Base-by-base conservation (phyloP, 495 filamentous ascomycete genomes). In the Penicillium nucicola region DNA sequence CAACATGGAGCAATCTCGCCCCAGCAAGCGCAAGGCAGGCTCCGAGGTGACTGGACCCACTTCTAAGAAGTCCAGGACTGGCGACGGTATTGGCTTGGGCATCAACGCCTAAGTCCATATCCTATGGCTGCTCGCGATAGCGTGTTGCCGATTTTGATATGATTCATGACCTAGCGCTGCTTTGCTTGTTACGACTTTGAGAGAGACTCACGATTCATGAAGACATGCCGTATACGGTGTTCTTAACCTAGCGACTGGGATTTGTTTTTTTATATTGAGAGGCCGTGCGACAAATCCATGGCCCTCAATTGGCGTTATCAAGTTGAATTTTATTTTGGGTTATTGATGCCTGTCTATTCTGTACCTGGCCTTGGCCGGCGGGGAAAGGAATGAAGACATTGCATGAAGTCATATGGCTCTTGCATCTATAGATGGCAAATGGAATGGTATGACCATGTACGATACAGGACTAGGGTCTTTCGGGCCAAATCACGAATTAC, bases 21-120 rank as follows among this genome's bases (percentile, higher is more conserved):
- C 77, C 73, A 38, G 15, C 45, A 88, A 88, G 74, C 78, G 84
- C 40, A 84, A 83, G 64, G 76, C 75, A 45, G 76, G 66, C 55
- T 73, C 69, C 52, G 73, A 76, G 17, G 66, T 63, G 23, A 63
- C 66, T 20, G 59, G 64, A 31, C 68, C 69, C 53, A 74, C 76
- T 37, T 68, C 67, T n/a, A 88, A 88, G 70, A 87, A 80, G 72
- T 64, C 79, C 34, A 76, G 78, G 55, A 71, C 78, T 44, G 77
- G 68, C 40, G 69, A 74, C 12, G 68, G 67, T 37, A 77, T 88
- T 43, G 86, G 86, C 14, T 70, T 89, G 55, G 86, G 86, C 36
- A 88, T 88, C 57, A 65, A 70, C 32, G 62, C 65, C 40, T 78
- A 68, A 68, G 58, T 58, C 23, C 42, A 37, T 42, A 30, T 48